Evolutionary conservation across 129 eudicot species (phyloP).

Genomic region (Lonicera japonica): DNA sequence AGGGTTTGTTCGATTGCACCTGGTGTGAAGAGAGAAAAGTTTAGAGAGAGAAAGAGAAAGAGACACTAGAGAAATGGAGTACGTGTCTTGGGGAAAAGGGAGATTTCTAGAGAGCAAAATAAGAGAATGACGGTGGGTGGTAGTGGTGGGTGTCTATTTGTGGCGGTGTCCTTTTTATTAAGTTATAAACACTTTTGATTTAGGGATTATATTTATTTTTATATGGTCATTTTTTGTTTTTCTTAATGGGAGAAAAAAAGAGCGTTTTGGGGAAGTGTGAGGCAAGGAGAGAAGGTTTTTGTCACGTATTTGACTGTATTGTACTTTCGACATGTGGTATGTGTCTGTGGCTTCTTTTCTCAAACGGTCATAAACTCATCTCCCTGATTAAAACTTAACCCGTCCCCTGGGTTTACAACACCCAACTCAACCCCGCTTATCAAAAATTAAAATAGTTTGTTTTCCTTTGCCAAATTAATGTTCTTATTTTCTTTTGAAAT

Average conservation of each 20-base stretch:
- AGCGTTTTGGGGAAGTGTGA: constrained; percentile 15
- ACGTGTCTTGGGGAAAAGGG: constrained; percentile 6
- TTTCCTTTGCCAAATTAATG: no score
- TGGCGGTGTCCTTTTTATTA: constrained; percentile 4
- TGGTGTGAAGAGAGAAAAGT: constrained; percentile 11
- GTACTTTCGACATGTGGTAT: constrained; percentile 16
- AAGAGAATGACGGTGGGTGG: constrained; percentile 25
- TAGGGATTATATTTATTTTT: not conserved
- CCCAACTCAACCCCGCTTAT: not conserved
- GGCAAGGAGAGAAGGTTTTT: constrained; percentile 13
- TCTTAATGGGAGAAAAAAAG: not conserved
- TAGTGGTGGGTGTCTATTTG: constrained; percentile 9
- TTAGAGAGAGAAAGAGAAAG: constrained; percentile 21
- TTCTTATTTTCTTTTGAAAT: no score
- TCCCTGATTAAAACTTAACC: constrained; percentile 8
- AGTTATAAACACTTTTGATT: no score
- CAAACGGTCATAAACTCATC: constrained; percentile 45
- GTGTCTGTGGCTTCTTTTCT: not conserved
- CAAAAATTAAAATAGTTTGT: no score
- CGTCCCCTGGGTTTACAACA: not conserved
- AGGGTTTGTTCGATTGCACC: not conserved
- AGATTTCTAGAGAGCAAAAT: constrained; percentile 26
- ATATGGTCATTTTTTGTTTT: not conserved
- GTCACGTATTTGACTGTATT: constrained; percentile 26
- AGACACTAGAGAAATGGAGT: constrained; percentile 9